Base-by-base conservation (phyloP, 768 basidiomycete species). In the Agaricus subrufescens region DNA sequence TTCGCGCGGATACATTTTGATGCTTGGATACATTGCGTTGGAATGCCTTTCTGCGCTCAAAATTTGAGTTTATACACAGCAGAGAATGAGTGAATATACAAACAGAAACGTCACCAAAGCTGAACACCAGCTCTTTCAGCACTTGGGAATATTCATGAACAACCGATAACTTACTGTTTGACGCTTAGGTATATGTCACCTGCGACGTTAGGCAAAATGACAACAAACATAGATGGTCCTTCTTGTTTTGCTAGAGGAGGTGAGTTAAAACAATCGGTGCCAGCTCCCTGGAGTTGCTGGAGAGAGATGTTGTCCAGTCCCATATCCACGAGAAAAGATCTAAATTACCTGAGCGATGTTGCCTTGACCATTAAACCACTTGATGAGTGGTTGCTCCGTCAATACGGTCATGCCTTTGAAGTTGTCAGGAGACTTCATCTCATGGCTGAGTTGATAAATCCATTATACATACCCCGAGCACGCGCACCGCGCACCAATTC, bases 1-100 rank as follows among this genome's bases (percentile, higher is more conserved):
- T 85, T 91, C 0, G 87, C 90, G 0, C 79, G 67, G 50, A 65
- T 71, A 63, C 86, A 86, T 58, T 91, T 89, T 5, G 58, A 64
- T 2, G 77, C 73, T 68, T 87, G 88, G 54, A 93, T 59, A 65
- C 91, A 93, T 55, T 93, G 91, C 0, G 91, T 92, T 0, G 89
- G 82, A 8, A 93, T 85, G 40, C 91, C 91, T 62, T 79, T 76
- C 84, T 89, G 63, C 19, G 57, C 46, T n/a, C 37, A 30, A 8
- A n/a, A 30, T 15, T n/a, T 26, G 30, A 19, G 54, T 23, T 37
- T 4, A 38, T 23, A 42, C n/a, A 19, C 12, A 9, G 19, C 19
- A 8, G 3, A n/a, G 45, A n/a, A 2, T 38, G 25, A 26, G 30
- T 10, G 6, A 61, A 55, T 29, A 14, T 42, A 62, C 61, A 46